Base-by-base conservation (phyloP, 257 asterid genomes). In the Nicotiana sylvestris region DNA sequence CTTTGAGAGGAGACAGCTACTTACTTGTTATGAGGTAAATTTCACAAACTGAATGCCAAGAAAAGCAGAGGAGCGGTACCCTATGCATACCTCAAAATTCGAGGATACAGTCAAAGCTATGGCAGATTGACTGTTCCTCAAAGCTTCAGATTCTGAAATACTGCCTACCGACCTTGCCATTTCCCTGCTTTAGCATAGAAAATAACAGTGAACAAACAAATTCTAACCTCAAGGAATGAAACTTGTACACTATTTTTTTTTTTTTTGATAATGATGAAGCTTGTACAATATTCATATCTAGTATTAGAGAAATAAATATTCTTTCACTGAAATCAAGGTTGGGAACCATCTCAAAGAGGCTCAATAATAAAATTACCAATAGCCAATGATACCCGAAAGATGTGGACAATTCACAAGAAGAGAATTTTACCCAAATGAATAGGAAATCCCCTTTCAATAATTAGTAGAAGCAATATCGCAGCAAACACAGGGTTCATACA, bases 21-120 rank as follows among this genome's bases (percentile, higher is more conserved):
- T 43, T 10, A 43, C 35, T 7, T 21, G 60, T 43, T 70, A 46
- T 49, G 61, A 72, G 79, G 79, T 49, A 25, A 25, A 72, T 25
- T 46, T 72, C 79, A 72, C 79, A 46, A 72, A 72, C 79, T 46
- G 79, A 49, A 46, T 25, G 39, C 25, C 39, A 46, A 46, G 79
- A 72, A 70, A 72, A 72, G 61, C 39, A 61, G 76, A 81, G 21
- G 78, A 81, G 66, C 37, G 30, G 57, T 81, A 81, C 9, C 61
- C 43, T 30, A 81, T 66, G 62, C 51, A 0, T 91, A 96, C 99
- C 98, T 96, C 98, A 90, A 96, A 94, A 87, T 94, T 96, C 32
- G 99, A 96, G 88, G 98, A 96, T 83, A 96, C 97, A 51, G 89
- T 87, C 90, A 96, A 92, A 82, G 93, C 83, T 79, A 93, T 77